Percentiles rank a stretch among this genome's conserved stretches.
These are phyloP conservation scores for Castanea mollissima DNA, from an alignment of 306 rosid species.

Conservation along the genomic window DNA sequence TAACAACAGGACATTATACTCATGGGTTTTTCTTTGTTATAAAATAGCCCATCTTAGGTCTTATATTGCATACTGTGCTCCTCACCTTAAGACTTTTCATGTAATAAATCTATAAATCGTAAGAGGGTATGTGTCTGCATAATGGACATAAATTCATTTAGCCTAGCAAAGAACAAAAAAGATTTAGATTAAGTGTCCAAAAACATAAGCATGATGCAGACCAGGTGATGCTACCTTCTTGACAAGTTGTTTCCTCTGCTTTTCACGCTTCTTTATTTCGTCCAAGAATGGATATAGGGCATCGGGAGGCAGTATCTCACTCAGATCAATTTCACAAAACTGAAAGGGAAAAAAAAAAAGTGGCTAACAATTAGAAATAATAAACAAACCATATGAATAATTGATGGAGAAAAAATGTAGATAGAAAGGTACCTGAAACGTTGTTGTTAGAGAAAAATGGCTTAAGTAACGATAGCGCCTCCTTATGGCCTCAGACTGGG, in stretches of 20 bases:
- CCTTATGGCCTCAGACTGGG: slow-evolving; percentile 87
- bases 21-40: neutral
- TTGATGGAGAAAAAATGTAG: neutral
- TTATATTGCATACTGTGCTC: neutral
- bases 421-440: slow-evolving; percentile 62
- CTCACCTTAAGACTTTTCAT: neutral
- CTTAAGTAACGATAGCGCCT: slow-evolving; percentile 83
- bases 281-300: slow-evolving; percentile 79
- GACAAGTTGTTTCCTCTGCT: slow-evolving; percentile 78
- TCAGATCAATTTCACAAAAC: slow-evolving; percentile 94
- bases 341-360: slow-evolving; percentile 12
- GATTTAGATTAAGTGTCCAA: neutral
- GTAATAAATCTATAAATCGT: neutral
- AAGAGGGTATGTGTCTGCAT: neutral
- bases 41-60: neutral
- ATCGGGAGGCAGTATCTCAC: slow-evolving; percentile 64
- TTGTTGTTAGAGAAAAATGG: slow-evolving; percentile 87
- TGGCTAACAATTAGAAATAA: slow-evolving; percentile 23
- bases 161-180: neutral
- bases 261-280: slow-evolving; percentile 83
- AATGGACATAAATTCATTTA: neutral
- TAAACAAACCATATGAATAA: slow-evolving; percentile 7
- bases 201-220: slow-evolving; percentile 1
- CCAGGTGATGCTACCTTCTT: slow-evolving; percentile 53
- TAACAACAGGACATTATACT: neutral